Conservation (phyloP, 108 stramenopile species). For the Aureococcus anophagefferens region DNA sequence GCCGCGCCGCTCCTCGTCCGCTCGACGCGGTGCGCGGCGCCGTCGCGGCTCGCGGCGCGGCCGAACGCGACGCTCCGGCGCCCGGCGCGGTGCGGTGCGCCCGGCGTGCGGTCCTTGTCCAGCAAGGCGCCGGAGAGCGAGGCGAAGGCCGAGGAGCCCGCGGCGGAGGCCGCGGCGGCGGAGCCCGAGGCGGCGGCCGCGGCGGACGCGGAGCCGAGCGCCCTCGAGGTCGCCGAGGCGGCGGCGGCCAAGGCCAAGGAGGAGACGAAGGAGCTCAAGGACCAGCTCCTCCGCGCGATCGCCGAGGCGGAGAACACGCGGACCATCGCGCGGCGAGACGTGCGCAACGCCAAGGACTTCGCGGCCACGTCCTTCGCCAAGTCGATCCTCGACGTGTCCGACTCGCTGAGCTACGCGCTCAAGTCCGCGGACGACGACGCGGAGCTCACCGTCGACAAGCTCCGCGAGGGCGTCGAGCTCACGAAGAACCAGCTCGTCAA, state of each 20-base stretch:
- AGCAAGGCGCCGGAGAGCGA: too few relatives aligned
- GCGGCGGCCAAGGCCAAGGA: background rate
- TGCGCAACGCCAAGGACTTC: conserved; percentile 65
- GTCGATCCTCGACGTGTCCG: conserved; percentile 73
- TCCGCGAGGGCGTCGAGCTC: conserved; percentile 83
- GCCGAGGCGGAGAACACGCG: conserved; percentile 97
- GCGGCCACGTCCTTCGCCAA: conserved; percentile 80
- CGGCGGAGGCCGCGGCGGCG: background rate
- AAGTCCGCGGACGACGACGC: conserved; percentile 44
- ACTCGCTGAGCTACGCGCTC: conserved; percentile 77
- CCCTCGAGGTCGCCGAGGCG: background rate
- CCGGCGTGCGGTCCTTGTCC: too few relatives aligned
- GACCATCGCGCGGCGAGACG: conserved; percentile 76
- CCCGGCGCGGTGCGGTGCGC: too few relatives aligned
- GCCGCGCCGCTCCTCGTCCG: too few relatives aligned
- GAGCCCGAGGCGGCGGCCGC: background rate
- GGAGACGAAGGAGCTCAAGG: conserved; percentile 50
- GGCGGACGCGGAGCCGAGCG: background rate
- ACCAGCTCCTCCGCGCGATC: conserved; percentile 65
- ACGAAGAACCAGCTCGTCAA: conserved; percentile 72
- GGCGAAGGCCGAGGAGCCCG: too few relatives aligned
- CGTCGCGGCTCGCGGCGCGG: too few relatives aligned
- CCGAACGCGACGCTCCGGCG: too few relatives aligned
- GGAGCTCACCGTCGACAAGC: conserved; percentile 35
- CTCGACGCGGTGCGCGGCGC: too few relatives aligned